Evolutionary conservation across 192 early-diverging fungal genomes (phyloP).

Genomic region (Linnemannia exigua): DNA sequence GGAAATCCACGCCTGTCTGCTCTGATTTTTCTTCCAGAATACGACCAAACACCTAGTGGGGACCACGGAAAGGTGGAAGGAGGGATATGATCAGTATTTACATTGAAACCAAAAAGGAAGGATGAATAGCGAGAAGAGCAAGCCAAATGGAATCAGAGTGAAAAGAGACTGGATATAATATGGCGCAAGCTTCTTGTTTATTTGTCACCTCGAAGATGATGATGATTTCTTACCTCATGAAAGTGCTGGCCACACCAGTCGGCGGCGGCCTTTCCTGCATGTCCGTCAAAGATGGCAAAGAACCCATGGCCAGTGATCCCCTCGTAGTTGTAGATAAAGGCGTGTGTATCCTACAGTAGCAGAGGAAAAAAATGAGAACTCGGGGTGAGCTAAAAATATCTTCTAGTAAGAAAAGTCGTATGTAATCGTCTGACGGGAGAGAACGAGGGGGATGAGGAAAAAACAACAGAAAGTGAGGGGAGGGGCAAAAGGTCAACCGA

Average conservation of each 20-base stretch:
- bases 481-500: slow-evolving; percentile 15
- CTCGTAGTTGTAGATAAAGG: slow-evolving; percentile 86
- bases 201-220: not conserved
- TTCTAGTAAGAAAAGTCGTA: not conserved
- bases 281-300: slow-evolving; percentile 98
- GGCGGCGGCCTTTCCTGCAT: slow-evolving; percentile 95
- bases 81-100: not conserved
- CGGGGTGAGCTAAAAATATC: slow-evolving; percentile 1
- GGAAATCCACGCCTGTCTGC: slow-evolving; percentile 70
- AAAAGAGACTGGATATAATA: not conserved
- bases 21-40: slow-evolving; percentile 75
- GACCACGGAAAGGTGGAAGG: not conserved
- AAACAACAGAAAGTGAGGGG: slow-evolving; percentile 2
- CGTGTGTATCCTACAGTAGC: slow-evolving; percentile 84
- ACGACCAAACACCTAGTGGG: slow-evolving; percentile 63
- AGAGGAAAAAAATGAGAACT: slow-evolving; percentile 27
- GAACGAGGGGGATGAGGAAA: not conserved
- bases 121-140: too few relatives aligned
- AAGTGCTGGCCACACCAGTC: slow-evolving; percentile 96
- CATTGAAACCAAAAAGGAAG: not conserved
- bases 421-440: slow-evolving; percentile 7
- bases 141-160: not conserved
- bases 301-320: slow-evolving; percentile 85
- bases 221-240: slow-evolving; percentile 69
- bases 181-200: not conserved